Conservation (phyloP, 441 rosid species). For the Breynia disticha region DNA sequence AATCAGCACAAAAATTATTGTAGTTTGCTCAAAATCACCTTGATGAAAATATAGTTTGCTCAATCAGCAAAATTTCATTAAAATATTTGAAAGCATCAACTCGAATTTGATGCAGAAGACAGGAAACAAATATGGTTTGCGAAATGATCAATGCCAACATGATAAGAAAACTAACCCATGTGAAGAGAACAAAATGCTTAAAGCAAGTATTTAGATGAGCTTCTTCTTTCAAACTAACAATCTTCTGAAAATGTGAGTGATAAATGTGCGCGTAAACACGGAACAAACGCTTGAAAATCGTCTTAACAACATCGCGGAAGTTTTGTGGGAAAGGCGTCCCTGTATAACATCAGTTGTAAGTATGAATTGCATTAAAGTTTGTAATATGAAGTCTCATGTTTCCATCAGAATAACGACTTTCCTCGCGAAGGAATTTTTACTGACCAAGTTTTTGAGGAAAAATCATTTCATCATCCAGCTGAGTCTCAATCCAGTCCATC, state of each 20-base stretch:
- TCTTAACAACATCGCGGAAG: constrained; percentile 85
- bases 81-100: no score
- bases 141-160: no score
- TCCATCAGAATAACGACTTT: not conserved
- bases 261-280: constrained; percentile 94
- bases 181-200: constrained; percentile 87
- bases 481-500: constrained; percentile 97
- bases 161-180: constrained; percentile 48
- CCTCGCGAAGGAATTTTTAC: not conserved
- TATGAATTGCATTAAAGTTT: no score
- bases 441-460: constrained; percentile 95
- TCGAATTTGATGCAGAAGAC: no score
- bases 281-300: constrained; percentile 79
- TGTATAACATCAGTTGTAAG: constrained; percentile 17
- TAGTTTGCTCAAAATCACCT: no score
- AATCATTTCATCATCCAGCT: constrained; percentile 78
- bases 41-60: no score
- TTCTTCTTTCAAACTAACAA: constrained; percentile 93
- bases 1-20: no score
- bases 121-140: no score
- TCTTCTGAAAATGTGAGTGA: constrained; percentile 93
- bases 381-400: no score
- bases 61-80: not conserved
- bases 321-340: constrained; percentile 88
- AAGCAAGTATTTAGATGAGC: constrained; percentile 98